Base-by-base conservation (phyloP, 1,284 basidiomycete species). In the Tilletia caries region DNA sequence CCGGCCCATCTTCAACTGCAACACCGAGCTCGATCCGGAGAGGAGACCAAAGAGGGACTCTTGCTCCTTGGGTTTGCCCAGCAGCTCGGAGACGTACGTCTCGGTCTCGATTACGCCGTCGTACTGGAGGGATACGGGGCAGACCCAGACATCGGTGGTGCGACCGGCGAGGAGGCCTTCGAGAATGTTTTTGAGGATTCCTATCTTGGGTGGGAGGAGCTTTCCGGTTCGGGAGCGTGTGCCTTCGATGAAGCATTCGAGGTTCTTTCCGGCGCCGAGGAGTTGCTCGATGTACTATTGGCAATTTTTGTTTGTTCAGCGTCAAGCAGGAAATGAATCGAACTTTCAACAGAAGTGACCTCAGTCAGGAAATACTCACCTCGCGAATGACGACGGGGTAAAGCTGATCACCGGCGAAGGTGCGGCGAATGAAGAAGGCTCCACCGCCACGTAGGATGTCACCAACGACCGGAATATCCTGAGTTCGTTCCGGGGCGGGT, bases 61-160 rank as follows among this genome's bases (percentile, higher is more conserved):
- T n/a, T 79, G 76, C 70, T 84, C 82, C 70, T 84, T 84, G n/a
- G 84, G 84, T 67, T 82, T 83, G 33, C 84, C 84, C 0, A 84
- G 77, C 25, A 84, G 75, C 74, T 84, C 83, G 33, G 79, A 78
- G 3, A 83, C 76, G 67, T 84, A 84, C n/a, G 76, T 79, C 32
- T 84, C 83, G 3, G 79, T 79, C 68, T 84, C 84, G 65, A 84
- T 83, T 29, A 84, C 83, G 65, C 79, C 80, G 73, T 84, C 84
- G 73, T 84, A 84, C 67, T 84, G 84, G 18, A 84, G 71, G 44
- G 77, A 81, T 68, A 84, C 79, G 0, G 83, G 83, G 68, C 82
- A 83, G 65, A 84, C 76, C 75, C 78, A 83, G 5, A 83, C 80
- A 62, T 84, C 84, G 8, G 79, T 76, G 0, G 79, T 82, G 23